phyloP scores from a whole-genome alignment of 2,329 filamentous ascomycete genomes.

The Cryphonectria nitschkei region DNA sequence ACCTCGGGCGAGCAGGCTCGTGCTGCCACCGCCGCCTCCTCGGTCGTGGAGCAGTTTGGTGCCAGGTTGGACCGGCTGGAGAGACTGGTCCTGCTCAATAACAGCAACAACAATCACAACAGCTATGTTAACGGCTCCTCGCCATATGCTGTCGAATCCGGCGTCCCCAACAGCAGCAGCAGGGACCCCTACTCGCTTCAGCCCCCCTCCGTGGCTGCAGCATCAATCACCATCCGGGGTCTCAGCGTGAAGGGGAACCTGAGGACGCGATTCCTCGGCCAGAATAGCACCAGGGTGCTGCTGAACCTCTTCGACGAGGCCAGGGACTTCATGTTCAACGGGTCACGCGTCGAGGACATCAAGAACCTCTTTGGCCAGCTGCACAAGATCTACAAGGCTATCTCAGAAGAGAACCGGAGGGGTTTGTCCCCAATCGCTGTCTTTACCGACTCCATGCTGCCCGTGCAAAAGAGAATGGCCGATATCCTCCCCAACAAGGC shows the following conservation, averaged over 20 bases:
- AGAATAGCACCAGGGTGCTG: slow-evolving; percentile 56
- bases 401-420: slow-evolving; percentile 53
- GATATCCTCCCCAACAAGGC: slow-evolving; percentile 56
- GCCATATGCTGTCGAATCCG: slow-evolving; percentile 20
- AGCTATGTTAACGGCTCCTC: not conserved
- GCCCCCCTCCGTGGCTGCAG: slow-evolving; percentile 33
- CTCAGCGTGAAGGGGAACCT: slow-evolving; percentile 54
- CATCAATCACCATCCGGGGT: slow-evolving; percentile 51
- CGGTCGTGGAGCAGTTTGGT: slow-evolving; percentile 39
- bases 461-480: slow-evolving; percentile 60
- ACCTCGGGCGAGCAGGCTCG: slow-evolving; percentile 31
- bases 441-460: slow-evolving; percentile 62
- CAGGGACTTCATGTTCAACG: slow-evolving; percentile 52
- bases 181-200: slow-evolving; percentile 27
- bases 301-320: slow-evolving; percentile 60
- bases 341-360: slow-evolving; percentile 45
- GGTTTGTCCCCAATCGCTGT: slow-evolving; percentile 56
- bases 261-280: slow-evolving; percentile 56
- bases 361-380: slow-evolving; percentile 50
- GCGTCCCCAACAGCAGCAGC: not conserved
- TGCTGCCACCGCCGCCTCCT: slow-evolving; percentile 5
- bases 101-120: slow-evolving; percentile 4
- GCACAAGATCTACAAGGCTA: slow-evolving; percentile 50
- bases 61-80: slow-evolving; percentile 59
- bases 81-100: slow-evolving; percentile 44